Evolutionary conservation across 306 rosid species (phyloP), one percentile per base, ranked within the genome.

Genomic region (Gastrolobium villosum): DNA sequence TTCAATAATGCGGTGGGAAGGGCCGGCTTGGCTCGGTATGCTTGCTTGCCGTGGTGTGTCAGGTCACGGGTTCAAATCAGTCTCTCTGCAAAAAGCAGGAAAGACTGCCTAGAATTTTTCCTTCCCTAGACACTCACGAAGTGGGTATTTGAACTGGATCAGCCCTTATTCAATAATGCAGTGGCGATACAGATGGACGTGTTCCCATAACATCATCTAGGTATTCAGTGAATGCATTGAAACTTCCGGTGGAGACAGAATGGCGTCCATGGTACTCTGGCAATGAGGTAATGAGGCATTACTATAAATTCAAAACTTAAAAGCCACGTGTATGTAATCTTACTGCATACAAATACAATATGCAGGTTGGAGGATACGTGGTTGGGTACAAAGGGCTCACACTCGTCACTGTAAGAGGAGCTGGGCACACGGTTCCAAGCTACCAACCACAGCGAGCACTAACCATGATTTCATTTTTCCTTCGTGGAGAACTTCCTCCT

Each of bases 351-450:
- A 39, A 7, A 52, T 70, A 5, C 61, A 34, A 61, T 34, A 35
- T 72, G 75, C 79, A 90, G 92, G 86, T 90, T 68, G 95, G 95
- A 88, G 95, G 91, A 45, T 88, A 86, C 54, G 84, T 85, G 7
- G 67, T 81, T 55, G 88, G 84, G 77, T 90, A 90, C 84, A 74
- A 81, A 62, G 95, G 89, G 52, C 65, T 88, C 63, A 66, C 88
- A 49, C 74, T 90, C 30, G 3, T 82, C 13, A 90, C 87, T 1
- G 74, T 90, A 37, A 86, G 90, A 68, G 95, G 86, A 70, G 90
- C 95, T 7, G 95, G 94, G 10, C 92, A 90, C 72, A 65, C 36
- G 81, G 90, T 88, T 84, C 92, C 92, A 59, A 88, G 88, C 81
- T 54, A 79, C 76, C 91, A 86, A 81, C 89, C 95, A 44, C 45